Evolutionary conservation across 306 rosid species (phyloP), one percentile per base, ranked within the genome.

Genomic region (Alnus rubra): DNA sequence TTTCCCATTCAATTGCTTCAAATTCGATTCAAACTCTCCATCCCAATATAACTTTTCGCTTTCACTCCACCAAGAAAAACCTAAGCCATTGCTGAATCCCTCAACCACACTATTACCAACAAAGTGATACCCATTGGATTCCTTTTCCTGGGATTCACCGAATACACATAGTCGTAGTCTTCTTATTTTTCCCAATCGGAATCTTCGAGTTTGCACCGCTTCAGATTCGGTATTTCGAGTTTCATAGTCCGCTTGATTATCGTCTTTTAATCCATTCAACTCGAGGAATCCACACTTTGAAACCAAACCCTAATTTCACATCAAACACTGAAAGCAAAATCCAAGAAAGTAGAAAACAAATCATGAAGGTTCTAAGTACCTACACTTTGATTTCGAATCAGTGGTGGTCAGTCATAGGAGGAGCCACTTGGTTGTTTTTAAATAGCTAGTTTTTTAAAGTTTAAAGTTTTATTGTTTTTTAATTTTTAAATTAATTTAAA

Each of bases 171-270:
- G 37, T 82, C 89, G 39, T 37, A 18, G 18, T 59, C 65, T 23
- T 49, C 53, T 49, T 59, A 15, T 59, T 59, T 37, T 59, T 84
- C 88, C 5, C 84, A 82, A 78, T 81, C 90, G 1, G 78, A 74
- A 68, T 86, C 90, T 50, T 92, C 96, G 68, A 91, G 82, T 83
- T 85, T 84, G 81, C 98, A 92, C 19, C 97, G 90, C 67, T 95
- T 95, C 64, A 92, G 67, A 73, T 90, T 95, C 84, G 97, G 98
- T 91, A 91, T 88, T 84, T 92, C 97, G 37, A 80, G 63, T 88
- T 88, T 92, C 93, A 78, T 58, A 47, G 90, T 87, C 44, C 91
- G 89, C 72, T 95, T 91, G 76, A 87, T 79, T 74, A 90, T 87
- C 98, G 93, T 95, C 73, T 60, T 84, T 78, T 49, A 44, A 35